These are phyloP conservation scores for Thelonectria blattea DNA, from an alignment of 2,329 filamentous ascomycete species.

Conservation along the genomic window DNA sequence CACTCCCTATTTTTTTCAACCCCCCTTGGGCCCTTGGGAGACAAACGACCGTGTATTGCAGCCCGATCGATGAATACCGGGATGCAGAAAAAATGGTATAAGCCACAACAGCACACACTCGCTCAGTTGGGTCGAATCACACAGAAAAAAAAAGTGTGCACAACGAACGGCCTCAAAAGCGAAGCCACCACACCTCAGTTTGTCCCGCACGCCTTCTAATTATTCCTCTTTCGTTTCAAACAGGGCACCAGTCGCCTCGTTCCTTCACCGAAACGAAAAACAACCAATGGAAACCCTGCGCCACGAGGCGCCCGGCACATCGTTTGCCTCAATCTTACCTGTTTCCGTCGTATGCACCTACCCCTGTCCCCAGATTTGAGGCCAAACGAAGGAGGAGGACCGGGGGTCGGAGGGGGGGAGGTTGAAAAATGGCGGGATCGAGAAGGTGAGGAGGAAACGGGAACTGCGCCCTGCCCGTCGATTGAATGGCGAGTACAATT, in stretches of 20 bases:
- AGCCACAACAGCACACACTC: not conserved
- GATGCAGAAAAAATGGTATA: not conserved
- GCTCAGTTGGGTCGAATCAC: too few species aligned
- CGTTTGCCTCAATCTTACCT: not conserved
- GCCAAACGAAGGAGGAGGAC: too few species aligned
- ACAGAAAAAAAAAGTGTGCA: not conserved
- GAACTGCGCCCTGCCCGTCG: not conserved
- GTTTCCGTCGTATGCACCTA: not conserved
- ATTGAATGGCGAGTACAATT: not conserved
- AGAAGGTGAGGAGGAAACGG: not conserved
- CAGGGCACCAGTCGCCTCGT: not conserved
- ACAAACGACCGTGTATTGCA: constrained; percentile 4
- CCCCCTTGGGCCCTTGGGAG: not conserved
- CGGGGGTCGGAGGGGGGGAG: too few species aligned
- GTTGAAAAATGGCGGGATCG: not conserved
- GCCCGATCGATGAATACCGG: not conserved
- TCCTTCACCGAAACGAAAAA: not conserved
- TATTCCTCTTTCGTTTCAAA: not conserved
- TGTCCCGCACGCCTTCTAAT: not conserved
- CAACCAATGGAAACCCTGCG: not conserved
- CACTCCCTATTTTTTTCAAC: not conserved
- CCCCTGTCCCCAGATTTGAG: not conserved
- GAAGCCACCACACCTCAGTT: not conserved
- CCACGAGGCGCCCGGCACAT: too few species aligned
- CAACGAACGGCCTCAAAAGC: not conserved